Evolutionary conservation across 306 rosid species (phyloP), one percentile per base, ranked within the genome.

Genomic region (Vachellia pachyceras): DNA sequence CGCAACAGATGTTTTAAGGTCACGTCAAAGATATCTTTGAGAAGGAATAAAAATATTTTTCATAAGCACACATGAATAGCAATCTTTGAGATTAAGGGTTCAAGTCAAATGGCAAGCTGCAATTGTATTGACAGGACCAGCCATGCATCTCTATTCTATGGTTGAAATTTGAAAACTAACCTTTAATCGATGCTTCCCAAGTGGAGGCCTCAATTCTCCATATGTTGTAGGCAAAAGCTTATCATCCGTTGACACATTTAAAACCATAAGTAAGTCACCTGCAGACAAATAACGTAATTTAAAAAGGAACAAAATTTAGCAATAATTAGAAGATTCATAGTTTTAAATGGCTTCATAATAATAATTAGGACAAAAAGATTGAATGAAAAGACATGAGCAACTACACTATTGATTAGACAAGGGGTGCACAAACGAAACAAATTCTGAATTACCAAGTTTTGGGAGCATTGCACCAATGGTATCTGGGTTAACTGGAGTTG

Each of bases 131-230:
- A 65, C 45, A 5, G 37, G 42, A 13, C 15, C 74, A 66, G 71
- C 72, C 66, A 54, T 37, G 64, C 72, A 41, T 44, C 14, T 52
- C 71, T 69, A 73, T 76, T 61, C 72, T 45, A 57, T 55, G 67
- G 65, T 50, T 37, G 29, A 78, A 70, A 47, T 57, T 72, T 22
- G 36, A 77, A 8, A 67, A 84, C 88, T 80, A 83, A 95, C 99
- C 98, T 93, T 95, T 45, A 93, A 84, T 22, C 99, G 93, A 82
- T 91, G 91, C 87, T 93, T 95, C 78, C 99, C 99, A 90, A 95
- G 98, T 67, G 99, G 99, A 82, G 99, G 99, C 87, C 89, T 91
- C 85, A 95, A 81, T 83, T 93, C 97, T 33, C 99, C 99, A 70
- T 93, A 95, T 64, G 99, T 90, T 64, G 99, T 95, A 14, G 94